Percentiles rank a stretch among this genome's conserved stretches.
phyloP scores from a whole-genome alignment of 1,284 basidiomycete species.

The Trichosporon sp. region DNA sequence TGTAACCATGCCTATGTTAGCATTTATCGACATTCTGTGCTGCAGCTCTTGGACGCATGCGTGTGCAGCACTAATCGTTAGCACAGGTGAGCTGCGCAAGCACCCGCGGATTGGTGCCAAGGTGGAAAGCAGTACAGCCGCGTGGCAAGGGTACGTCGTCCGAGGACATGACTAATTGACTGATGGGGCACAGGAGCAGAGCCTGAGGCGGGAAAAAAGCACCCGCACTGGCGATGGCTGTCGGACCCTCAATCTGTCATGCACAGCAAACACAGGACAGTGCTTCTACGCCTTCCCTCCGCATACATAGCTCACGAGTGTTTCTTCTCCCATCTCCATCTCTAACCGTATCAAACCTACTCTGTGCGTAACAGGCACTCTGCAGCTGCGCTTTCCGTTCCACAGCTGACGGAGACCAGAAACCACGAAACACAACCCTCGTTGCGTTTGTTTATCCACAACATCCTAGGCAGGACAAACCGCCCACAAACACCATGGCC shows the following conservation, averaged over 20 bases:
- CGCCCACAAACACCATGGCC: neutral
- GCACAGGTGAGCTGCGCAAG: neutral
- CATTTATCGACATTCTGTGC: neutral
- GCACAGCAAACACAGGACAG: slow-evolving; percentile 1
- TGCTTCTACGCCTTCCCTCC: neutral
- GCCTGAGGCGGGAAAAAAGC: neutral
- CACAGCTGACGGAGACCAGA: neutral
- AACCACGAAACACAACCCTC: neutral
- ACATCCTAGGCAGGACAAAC: neutral
- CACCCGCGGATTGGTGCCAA: neutral
- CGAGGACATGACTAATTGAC: neutral
- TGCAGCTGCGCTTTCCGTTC: too few relatives aligned
- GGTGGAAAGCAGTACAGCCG: neutral
- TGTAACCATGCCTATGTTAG: slow-evolving; percentile 7
- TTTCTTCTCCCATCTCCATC: neutral
- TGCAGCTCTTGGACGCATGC: neutral
- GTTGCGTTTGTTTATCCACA: neutral
- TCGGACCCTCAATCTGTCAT: slow-evolving; percentile 5
- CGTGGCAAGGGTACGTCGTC: neutral
- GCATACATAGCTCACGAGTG: neutral
- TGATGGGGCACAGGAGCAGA: neutral
- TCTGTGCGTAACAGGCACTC: neutral
- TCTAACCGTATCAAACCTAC: neutral
- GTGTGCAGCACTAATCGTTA: neutral
- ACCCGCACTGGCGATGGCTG: neutral